phyloP scores from a whole-genome alignment of 176 grass and related monocot genomes.

The Eragrostis nindensis region DNA sequence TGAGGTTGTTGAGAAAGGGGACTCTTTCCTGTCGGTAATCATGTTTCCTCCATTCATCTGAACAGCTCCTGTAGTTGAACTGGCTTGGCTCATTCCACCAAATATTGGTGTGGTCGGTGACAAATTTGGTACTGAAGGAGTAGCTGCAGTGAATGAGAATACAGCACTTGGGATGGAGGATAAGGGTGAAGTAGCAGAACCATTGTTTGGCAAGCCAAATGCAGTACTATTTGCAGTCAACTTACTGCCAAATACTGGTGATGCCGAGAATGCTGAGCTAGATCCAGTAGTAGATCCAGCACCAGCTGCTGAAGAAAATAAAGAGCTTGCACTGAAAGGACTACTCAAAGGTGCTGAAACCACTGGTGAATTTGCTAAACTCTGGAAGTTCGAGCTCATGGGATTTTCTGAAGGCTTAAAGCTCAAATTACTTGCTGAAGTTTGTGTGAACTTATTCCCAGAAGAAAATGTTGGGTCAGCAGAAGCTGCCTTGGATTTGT shows the following conservation, averaged over 20 bases:
- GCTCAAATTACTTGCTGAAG: slow-evolving; percentile 12
- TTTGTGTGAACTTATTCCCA: slow-evolving; percentile 30
- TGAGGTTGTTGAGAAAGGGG: not conserved
- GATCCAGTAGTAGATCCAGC: slow-evolving; percentile 27
- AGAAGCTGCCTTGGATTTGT: slow-evolving; percentile 21
- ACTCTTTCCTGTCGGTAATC: slow-evolving; percentile 12
- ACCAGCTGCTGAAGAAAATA: slow-evolving; percentile 20
- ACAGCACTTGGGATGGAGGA: slow-evolving; percentile 19
- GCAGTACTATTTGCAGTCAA: slow-evolving; percentile 1
- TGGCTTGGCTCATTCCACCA: not conserved
- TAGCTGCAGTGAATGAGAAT: slow-evolving; percentile 42
- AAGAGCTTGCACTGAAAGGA: slow-evolving; percentile 10
- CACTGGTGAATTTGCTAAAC: slow-evolving; percentile 25
- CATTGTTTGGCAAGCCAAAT: slow-evolving; percentile 31
- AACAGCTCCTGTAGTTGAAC: not conserved
- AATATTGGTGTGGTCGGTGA: slow-evolving; percentile 31
- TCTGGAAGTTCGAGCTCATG: not conserved
- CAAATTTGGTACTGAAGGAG: slow-evolving; percentile 33
- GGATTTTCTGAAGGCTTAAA: slow-evolving; percentile 19
- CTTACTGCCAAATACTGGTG: slow-evolving; percentile 30
- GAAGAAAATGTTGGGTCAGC: slow-evolving; percentile 12
- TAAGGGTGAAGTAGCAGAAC: slow-evolving; percentile 16
- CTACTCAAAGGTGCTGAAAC: slow-evolving; percentile 22
- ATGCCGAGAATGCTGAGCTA: slow-evolving; percentile 3
- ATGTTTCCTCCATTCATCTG: slow-evolving; percentile 32